Evolutionary conservation across 495 filamentous ascomycete species (phyloP).

Genomic region (Eremomyces bilateralis): DNA sequence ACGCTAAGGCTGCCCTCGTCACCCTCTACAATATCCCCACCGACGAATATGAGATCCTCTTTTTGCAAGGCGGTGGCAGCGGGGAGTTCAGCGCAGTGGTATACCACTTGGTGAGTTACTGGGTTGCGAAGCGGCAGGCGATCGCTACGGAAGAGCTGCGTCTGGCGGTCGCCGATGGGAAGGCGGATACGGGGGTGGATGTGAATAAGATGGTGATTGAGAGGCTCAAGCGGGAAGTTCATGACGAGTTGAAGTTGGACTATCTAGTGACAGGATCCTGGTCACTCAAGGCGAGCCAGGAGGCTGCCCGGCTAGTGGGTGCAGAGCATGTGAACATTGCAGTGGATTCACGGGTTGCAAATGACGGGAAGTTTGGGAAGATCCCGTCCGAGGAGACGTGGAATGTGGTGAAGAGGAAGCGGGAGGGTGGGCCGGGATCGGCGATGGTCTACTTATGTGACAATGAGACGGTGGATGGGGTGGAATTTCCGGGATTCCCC

Average conservation of each 20-base stretch:
- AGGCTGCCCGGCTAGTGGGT: conserved; percentile 56
- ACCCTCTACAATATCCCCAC: conserved; percentile 51
- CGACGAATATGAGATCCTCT: conserved; percentile 54
- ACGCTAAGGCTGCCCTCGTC: conserved; percentile 15
- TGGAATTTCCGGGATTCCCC: conserved; percentile 75
- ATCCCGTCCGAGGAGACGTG: conserved; percentile 60
- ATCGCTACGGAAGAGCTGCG: conserved; percentile 18
- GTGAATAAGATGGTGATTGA: conserved; percentile 37
- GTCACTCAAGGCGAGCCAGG: conserved; percentile 80
- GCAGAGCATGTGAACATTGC: conserved; percentile 60
- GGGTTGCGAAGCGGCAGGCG: conserved; percentile 43
- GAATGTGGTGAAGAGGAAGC: conserved; percentile 43
- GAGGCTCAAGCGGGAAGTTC: conserved; percentile 37
- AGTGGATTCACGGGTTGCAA: conserved; percentile 42
- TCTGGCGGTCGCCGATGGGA: conserved; percentile 10
- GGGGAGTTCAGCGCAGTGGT: conserved; percentile 64
- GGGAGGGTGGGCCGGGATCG: conserved; percentile 27
- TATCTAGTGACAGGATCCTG: conserved; percentile 88
- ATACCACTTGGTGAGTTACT: conserved; percentile 60
- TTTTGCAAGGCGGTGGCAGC: conserved; percentile 68
- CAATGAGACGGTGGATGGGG: conserved; percentile 87
- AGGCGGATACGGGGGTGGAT: conserved; percentile 1
- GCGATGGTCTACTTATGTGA: conserved; percentile 81
- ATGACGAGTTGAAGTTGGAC: conserved; percentile 51
- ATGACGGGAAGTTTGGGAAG: conserved; percentile 68